Percentiles rank a stretch among this genome's conserved stretches.
Conservation (phyloP, 2,329 filamentous ascomycete genomes). For the Monosporascus cannonballus region DNA sequence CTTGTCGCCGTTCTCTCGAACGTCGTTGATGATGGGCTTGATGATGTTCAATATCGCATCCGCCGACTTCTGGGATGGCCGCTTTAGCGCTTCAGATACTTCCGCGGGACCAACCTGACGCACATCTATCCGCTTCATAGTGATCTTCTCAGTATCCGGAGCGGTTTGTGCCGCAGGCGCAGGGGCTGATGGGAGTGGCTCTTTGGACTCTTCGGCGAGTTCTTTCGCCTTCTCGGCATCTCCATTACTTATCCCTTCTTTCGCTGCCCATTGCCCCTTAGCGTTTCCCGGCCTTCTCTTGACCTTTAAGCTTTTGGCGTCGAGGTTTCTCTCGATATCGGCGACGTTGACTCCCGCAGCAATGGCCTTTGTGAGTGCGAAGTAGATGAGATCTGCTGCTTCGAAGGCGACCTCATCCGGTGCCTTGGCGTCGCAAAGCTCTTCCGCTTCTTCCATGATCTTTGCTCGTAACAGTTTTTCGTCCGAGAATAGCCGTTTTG, state of each 20-base stretch:
- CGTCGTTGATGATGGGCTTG: conserved; percentile 82
- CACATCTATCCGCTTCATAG: conserved; percentile 75
- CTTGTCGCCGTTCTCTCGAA: conserved; percentile 77
- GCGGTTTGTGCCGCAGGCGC: conserved; percentile 35
- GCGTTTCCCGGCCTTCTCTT: conserved; percentile 90
- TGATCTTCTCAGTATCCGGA: conserved; percentile 49
- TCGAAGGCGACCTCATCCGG: conserved; percentile 87
- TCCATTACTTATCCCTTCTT: conserved; percentile 58
- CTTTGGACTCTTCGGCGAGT: conserved; percentile 28
- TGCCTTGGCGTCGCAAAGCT: conserved; percentile 80
- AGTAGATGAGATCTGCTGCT: conserved; percentile 92
- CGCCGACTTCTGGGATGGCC: conserved; percentile 91
- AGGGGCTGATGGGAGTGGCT: conserved; percentile 28
- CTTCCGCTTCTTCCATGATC: conserved; percentile 97
- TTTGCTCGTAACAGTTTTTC: conserved; percentile 85
- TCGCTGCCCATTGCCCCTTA: conserved; percentile 86
- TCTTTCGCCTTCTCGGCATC: conserved; percentile 27
- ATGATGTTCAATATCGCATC: conserved; percentile 90
- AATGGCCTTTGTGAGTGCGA: conserved; percentile 85
- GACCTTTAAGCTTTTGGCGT: conserved; percentile 92
- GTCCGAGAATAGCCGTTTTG: conserved; percentile 85
- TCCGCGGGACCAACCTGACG: conserved; percentile 56
- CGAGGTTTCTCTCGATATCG: conserved; percentile 87
- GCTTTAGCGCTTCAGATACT: conserved; percentile 70
- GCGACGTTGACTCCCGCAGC: conserved; percentile 77